Evolutionary conservation across 2,329 filamentous ascomycete species (phyloP).

Genomic region (Aspergillus sp.): DNA sequence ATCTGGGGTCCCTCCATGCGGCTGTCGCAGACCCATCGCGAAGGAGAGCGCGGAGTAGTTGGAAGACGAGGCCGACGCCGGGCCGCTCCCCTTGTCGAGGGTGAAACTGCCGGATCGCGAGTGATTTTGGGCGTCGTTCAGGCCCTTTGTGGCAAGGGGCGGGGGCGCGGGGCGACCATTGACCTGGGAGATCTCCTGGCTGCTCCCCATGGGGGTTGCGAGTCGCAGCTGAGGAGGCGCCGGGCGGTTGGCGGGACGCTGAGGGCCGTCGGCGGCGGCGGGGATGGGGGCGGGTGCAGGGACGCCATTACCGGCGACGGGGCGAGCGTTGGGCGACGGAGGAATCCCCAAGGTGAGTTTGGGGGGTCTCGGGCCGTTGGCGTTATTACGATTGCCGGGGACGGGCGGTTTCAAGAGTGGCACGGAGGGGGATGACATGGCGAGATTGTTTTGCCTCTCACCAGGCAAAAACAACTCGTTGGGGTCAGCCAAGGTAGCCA

Average conservation of each 20-base stretch:
- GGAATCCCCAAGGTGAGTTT: slow-evolving; percentile 88
- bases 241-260: slow-evolving; percentile 50
- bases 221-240: slow-evolving; percentile 77
- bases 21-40: slow-evolving; percentile 65
- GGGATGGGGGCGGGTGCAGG: slow-evolving; percentile 27
- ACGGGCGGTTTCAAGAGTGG: slow-evolving; percentile 82
- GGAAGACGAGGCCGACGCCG: slow-evolving; percentile 81
- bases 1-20: slow-evolving; percentile 68
- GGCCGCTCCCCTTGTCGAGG: slow-evolving; percentile 73
- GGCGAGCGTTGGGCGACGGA: slow-evolving; percentile 77
- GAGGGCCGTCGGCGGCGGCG: slow-evolving; percentile 23
- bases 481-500: slow-evolving; percentile 39
- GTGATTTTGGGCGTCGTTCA: slow-evolving; percentile 77
- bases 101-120: slow-evolving; percentile 84
- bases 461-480: slow-evolving; percentile 43
- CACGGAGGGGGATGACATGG: slow-evolving; percentile 69
- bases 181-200: slow-evolving; percentile 67
- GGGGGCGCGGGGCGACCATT: slow-evolving; percentile 56
- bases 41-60: slow-evolving; percentile 83
- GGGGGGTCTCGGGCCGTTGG: slow-evolving; percentile 65
- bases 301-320: slow-evolving; percentile 57
- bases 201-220: slow-evolving; percentile 81
- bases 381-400: slow-evolving; percentile 63
- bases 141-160: slow-evolving; percentile 65
- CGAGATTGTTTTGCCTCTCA: slow-evolving; percentile 43